Conservation (phyloP, 2,329 filamentous ascomycete species). For the Bipolaris victoriae region DNA sequence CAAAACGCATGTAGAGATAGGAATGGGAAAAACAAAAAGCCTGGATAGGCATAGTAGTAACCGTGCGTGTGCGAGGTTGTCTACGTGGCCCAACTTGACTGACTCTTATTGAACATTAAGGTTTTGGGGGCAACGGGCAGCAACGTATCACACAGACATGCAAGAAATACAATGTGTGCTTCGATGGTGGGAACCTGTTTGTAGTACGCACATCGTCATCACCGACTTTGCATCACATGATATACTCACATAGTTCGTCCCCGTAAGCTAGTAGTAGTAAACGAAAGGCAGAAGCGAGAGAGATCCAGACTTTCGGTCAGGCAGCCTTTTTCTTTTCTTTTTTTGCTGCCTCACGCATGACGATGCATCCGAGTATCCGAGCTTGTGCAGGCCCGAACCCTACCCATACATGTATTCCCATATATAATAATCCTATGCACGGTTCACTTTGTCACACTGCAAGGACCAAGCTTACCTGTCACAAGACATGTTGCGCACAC, state of each 20-base stretch:
- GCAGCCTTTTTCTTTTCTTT: slow-evolving; percentile 6
- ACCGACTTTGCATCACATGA: no score
- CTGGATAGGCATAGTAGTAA: background rate
- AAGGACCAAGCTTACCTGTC: background rate
- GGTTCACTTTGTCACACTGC: background rate
- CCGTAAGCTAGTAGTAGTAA: background rate
- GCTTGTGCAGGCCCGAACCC: background rate
- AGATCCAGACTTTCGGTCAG: background rate
- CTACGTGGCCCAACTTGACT: background rate
- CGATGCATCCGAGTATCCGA: background rate
- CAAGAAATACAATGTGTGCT: no score
- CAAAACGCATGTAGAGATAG: background rate
- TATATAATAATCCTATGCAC: background rate
- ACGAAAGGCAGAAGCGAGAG: no score
- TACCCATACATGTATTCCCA: background rate
- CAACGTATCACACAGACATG: no score
- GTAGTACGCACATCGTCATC: no score
- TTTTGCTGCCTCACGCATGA: background rate
- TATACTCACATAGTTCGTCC: background rate
- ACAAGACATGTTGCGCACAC: slow-evolving; percentile 1
- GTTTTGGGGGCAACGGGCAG: no score
- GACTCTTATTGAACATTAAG: background rate
- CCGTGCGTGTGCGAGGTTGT: background rate
- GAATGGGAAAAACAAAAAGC: background rate
- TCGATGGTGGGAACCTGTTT: no score